Evolutionary conservation across 2,329 filamentous ascomycete species (phyloP).

Genomic region (Sarocladium kiliense): DNA sequence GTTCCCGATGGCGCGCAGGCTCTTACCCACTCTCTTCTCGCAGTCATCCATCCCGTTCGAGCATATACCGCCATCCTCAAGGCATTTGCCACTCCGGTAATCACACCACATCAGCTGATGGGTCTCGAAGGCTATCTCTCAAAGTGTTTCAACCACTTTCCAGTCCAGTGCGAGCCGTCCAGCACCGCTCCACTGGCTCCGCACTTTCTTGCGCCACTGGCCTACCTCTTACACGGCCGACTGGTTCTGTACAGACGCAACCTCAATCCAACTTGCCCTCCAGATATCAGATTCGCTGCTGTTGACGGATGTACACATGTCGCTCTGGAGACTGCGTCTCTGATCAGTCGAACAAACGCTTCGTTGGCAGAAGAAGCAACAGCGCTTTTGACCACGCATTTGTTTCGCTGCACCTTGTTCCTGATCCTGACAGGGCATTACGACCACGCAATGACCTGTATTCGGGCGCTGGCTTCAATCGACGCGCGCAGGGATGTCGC

Average conservation of each 20-base stretch:
- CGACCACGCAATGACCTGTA: conserved; percentile 65
- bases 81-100: conserved; percentile 60
- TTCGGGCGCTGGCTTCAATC: conserved; percentile 66
- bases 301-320: conserved; percentile 71
- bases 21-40: conserved; percentile 66
- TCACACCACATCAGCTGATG: conserved; percentile 69
- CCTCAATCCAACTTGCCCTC: conserved; percentile 64
- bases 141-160: conserved; percentile 69
- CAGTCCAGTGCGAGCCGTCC: conserved; percentile 64
- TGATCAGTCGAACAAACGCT: conserved; percentile 62
- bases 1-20: conserved; percentile 47
- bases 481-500: conserved; percentile 69
- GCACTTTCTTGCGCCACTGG: conserved; percentile 66
- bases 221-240: conserved; percentile 77
- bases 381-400: conserved; percentile 71
- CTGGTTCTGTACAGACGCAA: conserved; percentile 87
- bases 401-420: conserved; percentile 82
- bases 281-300: conserved; percentile 62
- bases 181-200: conserved; percentile 67
- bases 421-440: conserved; percentile 71
- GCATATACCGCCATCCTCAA: conserved; percentile 70
- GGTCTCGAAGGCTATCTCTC: conserved; percentile 77
- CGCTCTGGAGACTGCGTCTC: conserved; percentile 71
- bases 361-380: conserved; percentile 64
- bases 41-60: conserved; percentile 76